Evolutionary conservation across 257 asterid genomes (phyloP).

Genomic region (Anisodus tanguticus): DNA sequence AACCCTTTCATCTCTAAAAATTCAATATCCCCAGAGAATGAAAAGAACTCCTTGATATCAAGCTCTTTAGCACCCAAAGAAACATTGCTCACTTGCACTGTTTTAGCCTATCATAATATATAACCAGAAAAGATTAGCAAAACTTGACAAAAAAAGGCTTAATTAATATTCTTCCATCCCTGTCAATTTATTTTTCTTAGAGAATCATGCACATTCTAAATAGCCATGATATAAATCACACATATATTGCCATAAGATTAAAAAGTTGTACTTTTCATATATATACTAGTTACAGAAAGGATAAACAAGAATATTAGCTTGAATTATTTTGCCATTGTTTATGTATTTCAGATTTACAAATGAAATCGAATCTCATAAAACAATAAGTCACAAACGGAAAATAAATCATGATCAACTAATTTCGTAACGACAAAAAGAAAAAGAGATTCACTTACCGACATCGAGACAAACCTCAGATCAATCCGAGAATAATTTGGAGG

Average conservation of each 20-base stretch:
- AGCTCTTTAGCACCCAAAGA: constrained; percentile 62
- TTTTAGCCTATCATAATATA: constrained; percentile 46
- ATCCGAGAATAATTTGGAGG: background rate
- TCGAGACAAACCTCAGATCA: background rate
- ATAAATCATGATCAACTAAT: background rate
- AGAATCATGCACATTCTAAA: background rate
- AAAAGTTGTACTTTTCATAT: background rate
- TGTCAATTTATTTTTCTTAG: too few relatives aligned
- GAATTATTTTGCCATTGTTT: background rate
- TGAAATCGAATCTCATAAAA: background rate
- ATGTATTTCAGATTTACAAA: background rate
- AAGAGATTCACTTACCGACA: constrained; percentile 14
- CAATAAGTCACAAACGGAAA: too few relatives aligned
- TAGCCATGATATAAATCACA: background rate
- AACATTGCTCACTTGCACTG: constrained; percentile 72
- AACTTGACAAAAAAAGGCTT: background rate
- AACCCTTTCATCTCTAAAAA: constrained; percentile 65
- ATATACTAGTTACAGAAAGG: background rate
- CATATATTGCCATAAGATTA: background rate
- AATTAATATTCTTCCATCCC: too few relatives aligned
- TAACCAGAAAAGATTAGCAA: background rate
- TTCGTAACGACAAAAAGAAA: background rate
- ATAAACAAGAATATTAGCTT: background rate
- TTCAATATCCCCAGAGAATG: constrained; percentile 72
- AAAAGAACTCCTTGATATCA: constrained; percentile 73